phyloP scores from a whole-genome alignment of 768 basidiomycete species.

The Leccinum truebloodii region DNA sequence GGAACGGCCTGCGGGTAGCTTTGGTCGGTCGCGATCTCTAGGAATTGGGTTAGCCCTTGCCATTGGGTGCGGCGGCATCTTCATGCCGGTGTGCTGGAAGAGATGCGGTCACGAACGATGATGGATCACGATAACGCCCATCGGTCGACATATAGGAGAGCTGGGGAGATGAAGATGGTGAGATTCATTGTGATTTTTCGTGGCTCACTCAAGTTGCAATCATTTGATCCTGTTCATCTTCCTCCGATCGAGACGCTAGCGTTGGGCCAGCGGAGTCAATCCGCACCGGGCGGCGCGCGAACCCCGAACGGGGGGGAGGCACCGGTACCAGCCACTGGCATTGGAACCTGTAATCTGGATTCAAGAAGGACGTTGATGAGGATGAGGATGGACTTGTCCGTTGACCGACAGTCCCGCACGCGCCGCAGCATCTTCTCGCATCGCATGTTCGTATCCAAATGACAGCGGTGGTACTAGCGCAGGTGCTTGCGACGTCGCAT shows the following conservation, averaged over 20 bases:
- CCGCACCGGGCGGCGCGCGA: not conserved
- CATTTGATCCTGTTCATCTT: constrained; percentile 5
- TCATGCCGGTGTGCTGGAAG: not conserved
- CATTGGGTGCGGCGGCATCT: not conserved
- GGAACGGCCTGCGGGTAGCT: not conserved
- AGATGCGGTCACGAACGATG: not conserved
- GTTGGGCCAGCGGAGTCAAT: constrained; percentile 18
- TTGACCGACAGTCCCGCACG: not conserved
- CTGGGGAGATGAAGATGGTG: not conserved
- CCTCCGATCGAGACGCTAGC: constrained; percentile 11
- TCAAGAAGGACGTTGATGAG: not conserved
- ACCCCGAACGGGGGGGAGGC: constrained; percentile 9
- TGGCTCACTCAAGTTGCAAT: constrained; percentile 3
- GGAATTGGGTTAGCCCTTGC: not conserved
- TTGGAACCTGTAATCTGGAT: not conserved
- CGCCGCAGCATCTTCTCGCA: not conserved
- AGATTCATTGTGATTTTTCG: not conserved
- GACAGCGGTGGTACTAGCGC: not conserved
- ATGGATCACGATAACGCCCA: constrained; percentile 2
- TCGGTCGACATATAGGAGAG: not conserved
- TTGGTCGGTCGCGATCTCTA: not conserved
- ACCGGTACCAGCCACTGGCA: not conserved
- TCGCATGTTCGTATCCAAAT: not conserved
- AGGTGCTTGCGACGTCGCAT: not conserved
- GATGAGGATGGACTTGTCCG: not conserved